A percentile compares a stretch with the other conserved stretches of the same genome.
phyloP scores from a whole-genome alignment of 179 eudicot species.

The Silene noctiflora region DNA sequence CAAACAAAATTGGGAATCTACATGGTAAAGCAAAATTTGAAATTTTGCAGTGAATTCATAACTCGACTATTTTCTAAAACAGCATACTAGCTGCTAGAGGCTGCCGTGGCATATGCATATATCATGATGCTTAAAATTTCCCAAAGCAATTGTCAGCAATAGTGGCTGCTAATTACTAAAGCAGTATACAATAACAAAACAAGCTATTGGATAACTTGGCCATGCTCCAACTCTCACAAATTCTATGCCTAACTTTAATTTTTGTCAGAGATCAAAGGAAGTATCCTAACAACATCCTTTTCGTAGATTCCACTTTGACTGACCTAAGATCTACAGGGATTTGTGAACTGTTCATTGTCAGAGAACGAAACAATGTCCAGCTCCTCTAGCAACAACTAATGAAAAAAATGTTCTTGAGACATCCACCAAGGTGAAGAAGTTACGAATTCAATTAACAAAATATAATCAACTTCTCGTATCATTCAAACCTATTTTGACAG shows the following conservation, averaged over 20 bases:
- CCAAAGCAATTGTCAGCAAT: background rate
- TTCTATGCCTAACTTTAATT: background rate
- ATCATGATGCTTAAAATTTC: background rate
- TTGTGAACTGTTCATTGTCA: background rate
- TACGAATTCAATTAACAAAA: background rate
- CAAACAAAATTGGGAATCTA: background rate
- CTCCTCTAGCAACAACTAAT: background rate
- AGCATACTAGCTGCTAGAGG: background rate
- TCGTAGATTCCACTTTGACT: background rate
- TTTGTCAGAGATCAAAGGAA: background rate
- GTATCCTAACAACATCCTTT: background rate
- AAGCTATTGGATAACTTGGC: background rate
- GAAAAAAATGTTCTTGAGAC: background rate
- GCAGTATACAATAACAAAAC: background rate
- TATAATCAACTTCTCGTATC: background rate
- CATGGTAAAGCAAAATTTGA: background rate
- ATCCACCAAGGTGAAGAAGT: background rate
- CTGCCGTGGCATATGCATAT: background rate
- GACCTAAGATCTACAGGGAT: background rate
- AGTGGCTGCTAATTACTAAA: background rate
- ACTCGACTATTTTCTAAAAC: background rate
- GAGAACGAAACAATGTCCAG: background rate
- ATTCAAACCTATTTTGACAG: background rate
- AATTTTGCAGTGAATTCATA: background rate
- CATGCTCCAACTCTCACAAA: background rate